Conservation (phyloP, 768 basidiomycete species). For the Kwoniella europaea region DNA sequence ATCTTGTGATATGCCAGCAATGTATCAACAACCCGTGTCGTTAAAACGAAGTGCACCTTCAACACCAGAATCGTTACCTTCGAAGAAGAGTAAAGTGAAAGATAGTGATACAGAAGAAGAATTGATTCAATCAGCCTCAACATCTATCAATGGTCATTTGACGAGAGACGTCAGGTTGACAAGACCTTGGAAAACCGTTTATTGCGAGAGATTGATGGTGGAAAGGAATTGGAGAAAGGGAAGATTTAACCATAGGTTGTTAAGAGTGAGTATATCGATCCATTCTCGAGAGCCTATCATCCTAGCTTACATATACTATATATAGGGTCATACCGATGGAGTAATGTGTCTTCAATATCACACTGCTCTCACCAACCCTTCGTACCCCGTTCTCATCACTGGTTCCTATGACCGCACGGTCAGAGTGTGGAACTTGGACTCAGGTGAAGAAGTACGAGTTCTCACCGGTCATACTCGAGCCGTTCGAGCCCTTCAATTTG, state of each 20-base stretch:
- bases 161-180: constrained; percentile 60
- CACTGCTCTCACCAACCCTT: constrained; percentile 69
- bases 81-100: constrained; percentile 38
- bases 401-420: constrained; percentile 95
- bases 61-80: background rate
- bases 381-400: constrained; percentile 85
- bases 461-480: constrained; percentile 89
- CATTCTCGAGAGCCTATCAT: background rate
- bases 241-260: constrained; percentile 77
- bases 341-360: constrained; percentile 96
- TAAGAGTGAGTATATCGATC: constrained; percentile 62
- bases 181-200: constrained; percentile 97
- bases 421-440: constrained; percentile 96
- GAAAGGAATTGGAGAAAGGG: constrained; percentile 98
- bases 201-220: constrained; percentile 92
- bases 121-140: background rate
- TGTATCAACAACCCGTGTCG: background rate
- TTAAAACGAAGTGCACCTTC: constrained; percentile 28
- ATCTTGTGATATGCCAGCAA: constrained; percentile 24
- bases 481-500: constrained; percentile 92
- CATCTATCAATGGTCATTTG: constrained; percentile 17
- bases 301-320: background rate
- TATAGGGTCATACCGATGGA: constrained; percentile 83
- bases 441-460: constrained; percentile 78
- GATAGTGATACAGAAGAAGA: constrained; percentile 44